Percentiles rank a stretch among this genome's conserved stretches.
Conservation (phyloP, 2,329 filamentous ascomycete species). For the Eutypa lata region DNA sequence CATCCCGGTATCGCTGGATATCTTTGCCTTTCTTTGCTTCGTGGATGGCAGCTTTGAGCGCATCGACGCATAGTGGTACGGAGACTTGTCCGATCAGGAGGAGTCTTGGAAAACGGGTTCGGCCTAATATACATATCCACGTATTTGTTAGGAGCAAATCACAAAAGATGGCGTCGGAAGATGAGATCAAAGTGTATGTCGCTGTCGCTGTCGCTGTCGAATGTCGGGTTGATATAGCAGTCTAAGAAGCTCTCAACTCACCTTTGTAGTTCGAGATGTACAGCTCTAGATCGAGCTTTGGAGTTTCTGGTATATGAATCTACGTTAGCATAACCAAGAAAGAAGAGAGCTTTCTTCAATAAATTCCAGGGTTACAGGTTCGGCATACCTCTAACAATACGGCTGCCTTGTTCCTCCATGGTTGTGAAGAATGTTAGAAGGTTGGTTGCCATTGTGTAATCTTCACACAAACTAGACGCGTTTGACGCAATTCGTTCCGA, state of each 20-base stretch:
- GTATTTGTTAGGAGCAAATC: constrained; percentile 1
- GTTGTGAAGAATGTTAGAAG: constrained; percentile 43
- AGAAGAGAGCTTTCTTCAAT: neutral
- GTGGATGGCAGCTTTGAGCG: constrained; percentile 70
- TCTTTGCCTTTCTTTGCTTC: constrained; percentile 78
- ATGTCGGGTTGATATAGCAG: neutral
- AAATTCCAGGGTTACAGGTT: constrained; percentile 9
- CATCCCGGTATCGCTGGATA: constrained; percentile 65
- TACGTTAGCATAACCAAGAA: neutral
- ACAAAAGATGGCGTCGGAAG: constrained; percentile 5
- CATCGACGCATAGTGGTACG: constrained; percentile 72
- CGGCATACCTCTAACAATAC: constrained; percentile 46
- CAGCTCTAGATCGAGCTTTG: constrained; percentile 86
- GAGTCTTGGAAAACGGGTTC: constrained; percentile 77
- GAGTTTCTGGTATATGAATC: constrained; percentile 53
- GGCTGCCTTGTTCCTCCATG: constrained; percentile 43
- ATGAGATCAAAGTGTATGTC: neutral
- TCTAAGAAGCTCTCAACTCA: constrained; percentile 36
- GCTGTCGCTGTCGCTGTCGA: too few species aligned
- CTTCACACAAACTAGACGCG: neutral
- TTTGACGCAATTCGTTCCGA: too few species aligned
- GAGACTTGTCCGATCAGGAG: constrained; percentile 78
- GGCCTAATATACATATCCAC: constrained; percentile 51
- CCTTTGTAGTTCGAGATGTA: constrained; percentile 89
- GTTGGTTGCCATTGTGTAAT: constrained; percentile 32